Evolutionary conservation across 1,284 basidiomycete species (phyloP), one percentile per base, ranked within the genome.

Genomic region (Volvariella surrecta): DNA sequence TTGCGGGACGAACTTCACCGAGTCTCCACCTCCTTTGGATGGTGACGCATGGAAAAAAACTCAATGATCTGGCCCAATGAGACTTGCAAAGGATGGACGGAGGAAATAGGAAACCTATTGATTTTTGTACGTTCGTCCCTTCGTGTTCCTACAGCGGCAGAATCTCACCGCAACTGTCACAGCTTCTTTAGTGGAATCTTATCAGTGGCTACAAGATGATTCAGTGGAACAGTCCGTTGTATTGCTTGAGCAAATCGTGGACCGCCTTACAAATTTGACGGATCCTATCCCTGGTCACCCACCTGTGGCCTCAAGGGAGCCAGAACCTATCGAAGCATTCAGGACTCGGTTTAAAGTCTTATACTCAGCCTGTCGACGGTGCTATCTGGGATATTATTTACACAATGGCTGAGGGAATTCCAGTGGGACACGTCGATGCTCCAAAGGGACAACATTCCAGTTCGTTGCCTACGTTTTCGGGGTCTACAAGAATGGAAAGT

Each of bases 201-300:
- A 42, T 19, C 30, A 42, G n/a, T 42, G 40, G 40, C 40, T 42
- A 24, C 40, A 42, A 42, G 28, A 42, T 15, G 40, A 42, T 17
- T 9, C 16, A 16, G 32, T 18, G 3, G 30, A 31, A 8, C 10
- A 3, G 2, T 42, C 40, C 10, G 31, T 15, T 17, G 6, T 9
- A 3, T 17, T 42, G n/a, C 40, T 42, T 31, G 22, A n/a, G 20
- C 40, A 42, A 16, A 42, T 42, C 13, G 30, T 32, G 3, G 13
- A n/a, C 7, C 40, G 32, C 10, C 31, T 42, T 11, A n/a, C 16
- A 20, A 39, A 4, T 20, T 17, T 32, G 3, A 19, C 40, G 15
- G 32, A 42, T 17, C 24, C 24, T 6, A 6, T 11, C 6, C 24
- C 24, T 28, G 24, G 24, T 6, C 24, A 6, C 11, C 24, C 24